phyloP scores from a whole-genome alignment of 2,329 filamentous ascomycete genomes.

The Aspergillus tubingensis region DNA sequence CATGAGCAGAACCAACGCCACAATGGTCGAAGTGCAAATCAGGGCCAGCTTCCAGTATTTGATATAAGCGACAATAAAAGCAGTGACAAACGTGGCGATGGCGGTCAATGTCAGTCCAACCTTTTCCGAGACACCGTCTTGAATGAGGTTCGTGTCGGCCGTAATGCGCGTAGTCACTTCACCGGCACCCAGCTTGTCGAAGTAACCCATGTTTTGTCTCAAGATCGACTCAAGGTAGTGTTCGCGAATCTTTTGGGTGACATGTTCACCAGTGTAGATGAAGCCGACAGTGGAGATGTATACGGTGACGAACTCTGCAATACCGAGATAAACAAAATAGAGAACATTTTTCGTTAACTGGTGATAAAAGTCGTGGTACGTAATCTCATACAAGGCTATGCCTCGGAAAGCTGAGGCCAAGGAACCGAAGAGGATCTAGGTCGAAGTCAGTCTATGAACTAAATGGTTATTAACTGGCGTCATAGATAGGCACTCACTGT shows the following conservation, averaged over 20 bases:
- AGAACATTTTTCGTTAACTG: constrained; percentile 67
- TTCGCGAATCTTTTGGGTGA: constrained; percentile 75
- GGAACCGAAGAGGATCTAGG: constrained; percentile 69
- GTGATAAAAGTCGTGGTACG: constrained; percentile 59
- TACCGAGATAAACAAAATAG: constrained; percentile 83
- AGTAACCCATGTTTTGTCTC: constrained; percentile 87
- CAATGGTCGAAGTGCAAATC: constrained; percentile 78
- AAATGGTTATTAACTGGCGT: no score
- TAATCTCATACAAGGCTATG: constrained; percentile 56
- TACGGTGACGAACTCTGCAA: constrained; percentile 74
- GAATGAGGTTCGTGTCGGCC: constrained; percentile 87
- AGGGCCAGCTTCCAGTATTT: constrained; percentile 92
- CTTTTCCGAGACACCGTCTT: constrained; percentile 92
- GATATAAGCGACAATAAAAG: constrained; percentile 87
- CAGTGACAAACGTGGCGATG: constrained; percentile 78
- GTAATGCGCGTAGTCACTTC: constrained; percentile 95
- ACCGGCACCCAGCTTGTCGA: constrained; percentile 88
- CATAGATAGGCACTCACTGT: constrained; percentile 53
- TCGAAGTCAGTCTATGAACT: background rate
- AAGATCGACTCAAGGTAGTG: constrained; percentile 82
- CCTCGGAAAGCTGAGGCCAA: constrained; percentile 71
- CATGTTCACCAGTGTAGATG: constrained; percentile 82
- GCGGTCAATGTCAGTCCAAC: constrained; percentile 75
- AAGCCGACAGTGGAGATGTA: constrained; percentile 85
- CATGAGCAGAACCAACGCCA: constrained; percentile 78